These are phyloP conservation scores for Fusarium marasasianum DNA, from an alignment of 2,329 filamentous ascomycete species.

Conservation along the genomic window DNA sequence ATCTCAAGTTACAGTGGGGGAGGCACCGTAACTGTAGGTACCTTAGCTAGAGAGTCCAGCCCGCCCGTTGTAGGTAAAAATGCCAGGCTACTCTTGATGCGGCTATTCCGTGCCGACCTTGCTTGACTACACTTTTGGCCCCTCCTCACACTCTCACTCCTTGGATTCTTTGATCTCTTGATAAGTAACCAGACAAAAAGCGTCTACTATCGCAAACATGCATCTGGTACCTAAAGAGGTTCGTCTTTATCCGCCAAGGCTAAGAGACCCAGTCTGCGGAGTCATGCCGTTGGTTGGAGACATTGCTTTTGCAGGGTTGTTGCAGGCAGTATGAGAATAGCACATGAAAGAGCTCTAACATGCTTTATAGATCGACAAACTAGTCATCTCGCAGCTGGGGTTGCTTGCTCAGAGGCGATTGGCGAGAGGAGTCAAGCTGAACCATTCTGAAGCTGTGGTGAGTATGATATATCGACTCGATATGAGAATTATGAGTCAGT, in stretches of 20 bases:
- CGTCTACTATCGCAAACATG: conserved; percentile 46
- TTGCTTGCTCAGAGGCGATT: conserved; percentile 87
- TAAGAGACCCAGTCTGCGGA: conserved; percentile 12
- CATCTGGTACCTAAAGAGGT: conserved; percentile 62
- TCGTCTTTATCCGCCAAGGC: conserved; percentile 37
- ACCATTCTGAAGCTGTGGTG: conserved; percentile 89
- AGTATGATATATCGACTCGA: conserved; percentile 24
- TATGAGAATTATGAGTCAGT: not conserved
- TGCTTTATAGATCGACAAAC: conserved; percentile 83
- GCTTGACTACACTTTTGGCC: not conserved
- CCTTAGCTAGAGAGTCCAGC: not conserved
- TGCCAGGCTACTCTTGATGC: conserved; percentile 24
- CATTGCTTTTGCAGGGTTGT: conserved; percentile 33
- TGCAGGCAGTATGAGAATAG: not conserved
- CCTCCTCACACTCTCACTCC: not conserved
- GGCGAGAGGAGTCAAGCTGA: conserved; percentile 86
- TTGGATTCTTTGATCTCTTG: not conserved
- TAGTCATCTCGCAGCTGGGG: conserved; percentile 89
- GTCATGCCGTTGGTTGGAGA: conserved; percentile 16
- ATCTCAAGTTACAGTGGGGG: conserved; percentile 24
- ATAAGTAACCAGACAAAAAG: not conserved
- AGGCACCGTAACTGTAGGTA: not conserved
- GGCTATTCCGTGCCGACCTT: conserved; percentile 23
- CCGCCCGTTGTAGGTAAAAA: conserved; percentile 16
- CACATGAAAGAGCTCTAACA: conserved; percentile 16